phyloP scores from a whole-genome alignment of 352 stramenopile species.

The Globisporangium radiosum region DNA sequence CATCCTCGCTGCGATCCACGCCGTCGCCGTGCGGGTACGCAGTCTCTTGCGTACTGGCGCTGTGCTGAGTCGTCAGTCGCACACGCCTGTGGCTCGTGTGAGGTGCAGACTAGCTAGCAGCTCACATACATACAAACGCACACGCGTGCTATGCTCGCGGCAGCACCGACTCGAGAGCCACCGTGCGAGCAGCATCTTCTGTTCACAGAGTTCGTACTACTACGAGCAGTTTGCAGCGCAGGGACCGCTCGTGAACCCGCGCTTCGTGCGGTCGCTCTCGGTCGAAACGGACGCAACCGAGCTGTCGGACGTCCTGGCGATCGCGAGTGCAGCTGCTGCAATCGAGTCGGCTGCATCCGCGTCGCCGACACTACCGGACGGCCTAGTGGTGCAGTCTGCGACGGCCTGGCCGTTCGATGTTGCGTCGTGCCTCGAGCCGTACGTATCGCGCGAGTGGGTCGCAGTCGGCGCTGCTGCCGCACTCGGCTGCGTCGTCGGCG shows the following conservation, averaged over 20 bases:
- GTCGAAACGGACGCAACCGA: slow-evolving; percentile 15
- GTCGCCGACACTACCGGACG: background rate
- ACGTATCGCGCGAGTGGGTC: slow-evolving; percentile 16
- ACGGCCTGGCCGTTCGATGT: background rate
- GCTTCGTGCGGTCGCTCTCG: slow-evolving; percentile 19
- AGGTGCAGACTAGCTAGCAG: background rate
- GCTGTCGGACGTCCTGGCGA: slow-evolving; percentile 4
- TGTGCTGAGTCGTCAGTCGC: background rate
- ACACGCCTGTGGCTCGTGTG: too few relatives aligned
- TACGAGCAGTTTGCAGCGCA: slow-evolving; percentile 13
- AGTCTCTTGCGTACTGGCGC: too few relatives aligned
- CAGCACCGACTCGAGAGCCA: slow-evolving; percentile 18
- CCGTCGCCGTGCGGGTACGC: slow-evolving; percentile 40
- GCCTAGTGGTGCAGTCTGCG: background rate
- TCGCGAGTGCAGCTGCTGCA: background rate
- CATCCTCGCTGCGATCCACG: slow-evolving; percentile 42
- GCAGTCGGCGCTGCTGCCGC: slow-evolving; percentile 20
- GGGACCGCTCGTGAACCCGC: slow-evolving; percentile 15
- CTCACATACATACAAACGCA: background rate
- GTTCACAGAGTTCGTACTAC: slow-evolving; percentile 10
- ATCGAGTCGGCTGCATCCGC: background rate
- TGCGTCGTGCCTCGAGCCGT: slow-evolving; percentile 1
- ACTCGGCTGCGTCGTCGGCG: slow-evolving; percentile 29
- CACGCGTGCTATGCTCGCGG: background rate
- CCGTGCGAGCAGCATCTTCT: slow-evolving; percentile 1